Evolutionary conservation across 2,329 filamentous ascomycete species (phyloP).

Genomic region (Bertia moriformis): DNA sequence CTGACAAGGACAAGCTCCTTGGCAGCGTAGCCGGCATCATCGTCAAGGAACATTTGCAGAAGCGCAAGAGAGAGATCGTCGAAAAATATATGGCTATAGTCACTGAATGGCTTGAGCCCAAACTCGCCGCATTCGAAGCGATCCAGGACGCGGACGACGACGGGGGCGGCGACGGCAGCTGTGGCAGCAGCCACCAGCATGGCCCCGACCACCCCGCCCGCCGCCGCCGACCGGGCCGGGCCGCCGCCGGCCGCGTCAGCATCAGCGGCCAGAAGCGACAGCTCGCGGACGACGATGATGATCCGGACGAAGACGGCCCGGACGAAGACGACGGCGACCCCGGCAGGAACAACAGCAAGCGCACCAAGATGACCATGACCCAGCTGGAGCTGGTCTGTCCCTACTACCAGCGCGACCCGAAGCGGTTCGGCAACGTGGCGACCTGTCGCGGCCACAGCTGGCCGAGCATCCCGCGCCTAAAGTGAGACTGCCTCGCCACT

Average conservation of each 20-base stretch:
- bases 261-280: not conserved
- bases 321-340: not conserved
- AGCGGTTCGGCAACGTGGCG: not conserved
- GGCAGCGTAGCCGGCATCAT: not conserved
- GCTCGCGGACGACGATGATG: not conserved
- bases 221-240: no score
- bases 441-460: not conserved
- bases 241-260: not conserved
- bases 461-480: not conserved
- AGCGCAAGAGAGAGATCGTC: not conserved
- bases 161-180: no score
- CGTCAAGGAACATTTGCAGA: not conserved
- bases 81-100: not conserved
- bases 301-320: no score
- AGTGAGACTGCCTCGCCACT: not conserved
- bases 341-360: not conserved
- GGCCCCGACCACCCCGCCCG: no score
- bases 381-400: not conserved
- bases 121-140: not conserved
- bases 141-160: not conserved
- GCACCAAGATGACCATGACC: not conserved
- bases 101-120: not conserved
- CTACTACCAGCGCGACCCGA: not conserved
- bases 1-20: no score
- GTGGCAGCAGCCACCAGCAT: no score